Base-by-base conservation (phyloP, 2,329 filamentous ascomycete species). In the Truncatella angustata region DNA sequence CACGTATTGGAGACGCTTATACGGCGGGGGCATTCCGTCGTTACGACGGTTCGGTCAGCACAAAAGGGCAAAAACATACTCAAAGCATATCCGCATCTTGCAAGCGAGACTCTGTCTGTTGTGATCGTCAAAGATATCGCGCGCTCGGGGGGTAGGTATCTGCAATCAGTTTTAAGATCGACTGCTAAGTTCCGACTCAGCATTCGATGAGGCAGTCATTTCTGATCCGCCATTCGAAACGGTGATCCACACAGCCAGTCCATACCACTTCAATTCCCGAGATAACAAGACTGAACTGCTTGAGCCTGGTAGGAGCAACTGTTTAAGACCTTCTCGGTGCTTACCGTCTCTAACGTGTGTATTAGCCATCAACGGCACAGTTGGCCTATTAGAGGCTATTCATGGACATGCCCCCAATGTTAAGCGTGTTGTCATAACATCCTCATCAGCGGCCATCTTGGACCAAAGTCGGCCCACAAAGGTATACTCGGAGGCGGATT, bases 361-460 rank as follows among this genome's bases (percentile, higher is more conserved):
- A n/a, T n/a, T n/a, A n/a, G n/a, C n/a, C n/a, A n/a, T n/a, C n/a
- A n/a, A n/a, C 49, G 82, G 79, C 55, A 81, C 78, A 1, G 86
- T 85, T 58, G 85, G 86, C 37, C 82, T 92, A 52, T 84, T 88
- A 24, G 80, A 85, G 56, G 82, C 87, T 9, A 77, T 91, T 54
- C 82, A 86, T 59, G 72, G 73, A 49, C 53, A 79, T 64, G 60
- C 76, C 0, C 77, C 77, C 0, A 59, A 57, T 1, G 87, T 94
- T 45, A 88, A 85, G 70, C 79, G 84, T 51, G 87, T 94, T 6
- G 85, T 86, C 3, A 40, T 40, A 5, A 40, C 37, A 9, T 11
- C 9, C 10, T 40, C 37, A 1, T 24, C 24, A 12, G 37, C 37
- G 4, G 10, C 37, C 2, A 40, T 40, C 4, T 7, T 21, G 4